Evolutionary conservation across 495 filamentous ascomycete species (phyloP), one percentile per base, ranked within the genome.

Genomic region (Penicillium herquei): DNA sequence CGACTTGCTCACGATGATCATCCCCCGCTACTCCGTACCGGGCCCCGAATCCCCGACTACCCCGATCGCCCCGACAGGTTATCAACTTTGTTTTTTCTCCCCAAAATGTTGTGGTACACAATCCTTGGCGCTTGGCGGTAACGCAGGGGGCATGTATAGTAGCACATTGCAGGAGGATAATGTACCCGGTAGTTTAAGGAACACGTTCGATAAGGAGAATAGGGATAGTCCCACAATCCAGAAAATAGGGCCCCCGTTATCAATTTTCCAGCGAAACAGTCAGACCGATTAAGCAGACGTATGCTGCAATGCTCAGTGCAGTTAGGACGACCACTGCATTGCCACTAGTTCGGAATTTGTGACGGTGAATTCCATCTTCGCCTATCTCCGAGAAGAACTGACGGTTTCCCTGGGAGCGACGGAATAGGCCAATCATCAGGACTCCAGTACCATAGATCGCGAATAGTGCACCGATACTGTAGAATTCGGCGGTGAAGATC

Each of bases 401-500:
- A 50, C 81, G 81, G 68, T 98, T 97, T 54, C 94, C 94, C 65
- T 96, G 86, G 56, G 91, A 87, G 54, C 95, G 83, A 13, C 94
- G 80, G 67, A 91, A 92, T 46, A 92, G 68, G 52, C 89, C 86
- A 44, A 90, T 89, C 7, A 89, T 76, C 62, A 98, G 72, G 12
- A 98, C 82, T 12, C 89, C 89, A 14, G 88, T 85, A 0, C 95
- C 93, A 61, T 96, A 97, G 34, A 90, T 85, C 7, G 93, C 92
- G 65, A 96, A 96, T 16, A 97, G 79, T 3, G 92, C 92, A 14
- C 92, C 92, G 58, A 96, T 93, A 59, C 85, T 81, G 73, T 96
- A 98, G 81, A 98, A 96, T 64, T 96, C 91, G 41, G 84, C 79
- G 18, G 91, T 97, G 77, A 98, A 98, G 70, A 98, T 96, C 74